Evolutionary conservation across 257 asterid genomes (phyloP).

Genomic region (Rauvolfia tetraphylla): DNA sequence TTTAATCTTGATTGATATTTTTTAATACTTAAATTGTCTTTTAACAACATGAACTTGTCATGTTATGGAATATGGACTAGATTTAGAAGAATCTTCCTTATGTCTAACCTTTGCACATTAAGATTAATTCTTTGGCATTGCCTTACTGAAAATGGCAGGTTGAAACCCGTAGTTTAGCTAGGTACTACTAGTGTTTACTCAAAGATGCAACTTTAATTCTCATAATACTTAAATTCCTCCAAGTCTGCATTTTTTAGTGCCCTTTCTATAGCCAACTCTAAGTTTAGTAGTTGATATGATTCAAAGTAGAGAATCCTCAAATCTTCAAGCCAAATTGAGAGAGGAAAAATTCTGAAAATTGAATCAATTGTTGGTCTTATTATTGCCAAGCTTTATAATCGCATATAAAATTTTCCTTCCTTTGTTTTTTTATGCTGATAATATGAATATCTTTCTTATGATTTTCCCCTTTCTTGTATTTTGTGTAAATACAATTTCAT

Average conservation of each 20-base stretch:
- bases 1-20: not conserved
- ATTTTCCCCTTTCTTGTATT: no score
- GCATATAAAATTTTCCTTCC: no score
- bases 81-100: not conserved
- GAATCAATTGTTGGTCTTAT: not conserved
- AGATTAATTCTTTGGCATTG: not conserved
- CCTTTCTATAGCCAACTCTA: not conserved
- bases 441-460: no score
- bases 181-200: not conserved
- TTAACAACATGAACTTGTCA: not conserved
- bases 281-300: not conserved
- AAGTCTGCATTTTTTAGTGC: not conserved
- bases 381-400: no score
- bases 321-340: slow-evolving; percentile 1
- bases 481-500: no score
- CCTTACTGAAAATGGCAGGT: not conserved
- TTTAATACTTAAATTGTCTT: no score
- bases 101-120: not conserved
- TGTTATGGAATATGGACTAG: not conserved
- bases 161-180: not conserved
- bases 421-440: no score
- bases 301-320: not conserved
- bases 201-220: not conserved
- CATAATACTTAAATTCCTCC: not conserved
- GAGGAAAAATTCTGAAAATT: not conserved